Base-by-base conservation (phyloP, 768 basidiomycete species). In the Leccinum boreale region DNA sequence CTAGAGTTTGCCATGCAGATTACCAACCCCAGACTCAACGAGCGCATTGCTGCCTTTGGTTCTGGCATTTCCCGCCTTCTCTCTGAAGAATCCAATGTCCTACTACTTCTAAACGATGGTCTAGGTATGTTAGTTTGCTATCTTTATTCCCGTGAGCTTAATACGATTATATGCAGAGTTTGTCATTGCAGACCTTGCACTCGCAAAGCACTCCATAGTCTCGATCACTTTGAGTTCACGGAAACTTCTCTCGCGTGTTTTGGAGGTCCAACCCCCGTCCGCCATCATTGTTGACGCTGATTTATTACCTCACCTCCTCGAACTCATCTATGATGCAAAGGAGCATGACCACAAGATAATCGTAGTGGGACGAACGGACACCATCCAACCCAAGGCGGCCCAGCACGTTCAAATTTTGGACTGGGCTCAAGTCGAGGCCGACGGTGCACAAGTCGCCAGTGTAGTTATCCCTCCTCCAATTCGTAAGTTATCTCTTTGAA, bases 31-130 rank as follows among this genome's bases (percentile, higher is more conserved):
- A 76, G 82, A 53, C 77, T 94, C 9, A 82, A 85, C 73, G 84
- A 86, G 63, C 85, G 89, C 46, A 79, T 85, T n/a, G 78, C 81
- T 14, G 81, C 87, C 8, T 79, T 94, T 50, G 89, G 85, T n/a
- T 83, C 85, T 11, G 92, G 90, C 1, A 79, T 94, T 26, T 65
- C 87, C 28, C 79, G 78, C 24, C 73, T 84, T 35, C 76, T 81
- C 45, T 79, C 83, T 3, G 75, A 77, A 52, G 80, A 83, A 52
- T 87, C 90, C 28, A 85, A 78, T 58, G 89, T 89, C 8, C 69
- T 94, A n/a, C 71, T 94, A 12, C 74, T 93, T 24, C 75, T 94
- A 42, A 89, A 94, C 61, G 92, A 94, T 66, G 73, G 87, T 47
- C 75, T 94, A 48, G 91, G 92, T 89, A 62, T 12, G 79, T 51